These are phyloP conservation scores for Bauhinia variegata DNA, from an alignment of 306 rosid species.

Conservation along the genomic window DNA sequence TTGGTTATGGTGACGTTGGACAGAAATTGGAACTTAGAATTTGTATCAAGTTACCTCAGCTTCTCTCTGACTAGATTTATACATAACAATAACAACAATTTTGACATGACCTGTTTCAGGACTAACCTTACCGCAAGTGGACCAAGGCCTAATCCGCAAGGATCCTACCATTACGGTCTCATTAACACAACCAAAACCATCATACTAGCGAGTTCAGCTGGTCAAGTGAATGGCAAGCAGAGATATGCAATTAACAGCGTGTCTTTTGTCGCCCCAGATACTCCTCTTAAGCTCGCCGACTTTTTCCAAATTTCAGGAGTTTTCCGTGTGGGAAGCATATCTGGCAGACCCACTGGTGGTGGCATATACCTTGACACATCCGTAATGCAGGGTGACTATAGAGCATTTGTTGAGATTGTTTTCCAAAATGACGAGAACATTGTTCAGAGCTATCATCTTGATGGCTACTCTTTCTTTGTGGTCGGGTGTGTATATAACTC, in stretches of 20 bases:
- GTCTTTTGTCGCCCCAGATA: constrained; percentile 80
- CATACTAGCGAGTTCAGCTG: constrained; percentile 67
- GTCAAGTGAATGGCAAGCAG: constrained; percentile 75
- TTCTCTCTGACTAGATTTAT: too few species aligned
- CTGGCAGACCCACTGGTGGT: constrained; percentile 78
- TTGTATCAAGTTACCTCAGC: too few species aligned
- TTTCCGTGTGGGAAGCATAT: constrained; percentile 82
- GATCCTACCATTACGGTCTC: constrained; percentile 92
- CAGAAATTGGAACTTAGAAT: too few species aligned
- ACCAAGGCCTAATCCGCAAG: constrained; percentile 98
- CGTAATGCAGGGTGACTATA: constrained; percentile 78
- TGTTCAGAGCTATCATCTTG: constrained; percentile 81
- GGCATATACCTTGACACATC: constrained; percentile 89
- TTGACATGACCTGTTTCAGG: constrained; percentile 50
- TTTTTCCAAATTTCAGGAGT: constrained; percentile 79
- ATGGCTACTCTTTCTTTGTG: constrained; percentile 93
- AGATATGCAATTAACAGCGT: constrained; percentile 93
- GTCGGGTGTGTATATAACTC: constrained; percentile 69
- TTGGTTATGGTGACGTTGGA: too few species aligned
- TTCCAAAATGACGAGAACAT: constrained; percentile 88
- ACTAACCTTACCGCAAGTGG: constrained; percentile 98
- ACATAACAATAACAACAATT: too few species aligned
- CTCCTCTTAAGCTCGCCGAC: constrained; percentile 92
- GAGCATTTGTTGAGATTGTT: constrained; percentile 78
- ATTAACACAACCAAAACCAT: constrained; percentile 69